Base-by-base conservation (phyloP, 768 basidiomycete genomes). In the Collybia mongolica region DNA sequence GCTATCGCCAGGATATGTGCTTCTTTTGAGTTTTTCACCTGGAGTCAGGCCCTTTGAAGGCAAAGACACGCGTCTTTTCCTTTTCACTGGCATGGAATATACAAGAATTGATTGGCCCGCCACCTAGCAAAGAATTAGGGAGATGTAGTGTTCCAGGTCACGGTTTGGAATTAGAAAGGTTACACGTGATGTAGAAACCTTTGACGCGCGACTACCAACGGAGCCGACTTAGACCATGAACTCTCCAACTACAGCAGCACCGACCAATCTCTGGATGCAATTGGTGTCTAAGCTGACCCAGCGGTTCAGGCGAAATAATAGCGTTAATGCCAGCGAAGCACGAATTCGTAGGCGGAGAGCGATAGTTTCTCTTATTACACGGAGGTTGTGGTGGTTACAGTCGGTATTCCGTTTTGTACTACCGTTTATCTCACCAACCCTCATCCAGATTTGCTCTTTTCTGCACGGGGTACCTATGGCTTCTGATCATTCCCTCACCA, bases 401-500 rank as follows among this genome's bases (percentile, higher is more conserved):
- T 77, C 47, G 39, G 70, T 56, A 12, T 37, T 35, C 17, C 26
- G 3, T 48, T n/a, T 44, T 19, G 12, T 36, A 44, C 18, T 29
- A 11, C 53, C 20, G 11, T 20, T 54, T 23, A 29, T 36, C 46
- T 48, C 23, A 49, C 42, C 53, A 59, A 19, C 45, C 40, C 15
- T 29, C 46, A 15, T 51, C 6, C 51, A 91, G 91, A 65, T 54
- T 77, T 2, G 39, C 70, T 4, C 68, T 97, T 20, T 77, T 92
- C 46, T 46, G 74, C 20, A 69, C 72, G 4, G 93, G 93, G 11
- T 84, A 91, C 65, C 43, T 81, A n/a, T 98, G 94, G 93, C 79
- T 97, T 68, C 55, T 86, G n/a, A 69, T 80, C 5, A 74, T 97
- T 46, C 95, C 95, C 3, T 75, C 77, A 11, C 72, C 82, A 5